Evolutionary conservation across 2,329 filamentous ascomycete genomes (phyloP).

Genomic region (Cladosporium sp.): DNA sequence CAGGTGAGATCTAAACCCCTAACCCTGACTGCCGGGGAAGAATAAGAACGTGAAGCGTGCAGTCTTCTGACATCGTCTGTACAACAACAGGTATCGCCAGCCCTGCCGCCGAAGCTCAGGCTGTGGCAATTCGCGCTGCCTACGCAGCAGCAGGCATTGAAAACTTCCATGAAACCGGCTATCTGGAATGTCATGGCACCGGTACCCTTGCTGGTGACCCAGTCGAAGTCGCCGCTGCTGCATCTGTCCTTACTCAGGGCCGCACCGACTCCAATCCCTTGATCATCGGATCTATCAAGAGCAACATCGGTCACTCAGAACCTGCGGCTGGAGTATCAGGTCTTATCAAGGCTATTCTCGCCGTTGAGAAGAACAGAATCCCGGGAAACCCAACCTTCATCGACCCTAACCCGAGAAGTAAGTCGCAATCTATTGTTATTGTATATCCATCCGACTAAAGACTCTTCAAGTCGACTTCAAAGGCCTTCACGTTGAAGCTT

Average conservation of each 20-base stretch:
- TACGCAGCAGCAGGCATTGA: conserved; percentile 37
- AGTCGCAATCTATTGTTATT: neutral
- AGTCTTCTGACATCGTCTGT: neutral
- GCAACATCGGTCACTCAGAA: conserved; percentile 24
- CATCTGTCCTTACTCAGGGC: conserved; percentile 4
- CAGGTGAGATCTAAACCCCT: neutral
- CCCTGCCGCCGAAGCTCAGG: conserved; percentile 39
- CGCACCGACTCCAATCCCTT: conserved; percentile 12
- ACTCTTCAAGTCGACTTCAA: neutral
- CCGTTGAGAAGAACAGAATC: conserved; percentile 27
- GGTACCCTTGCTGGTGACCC: conserved; percentile 27
- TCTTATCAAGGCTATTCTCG: conserved; percentile 31
- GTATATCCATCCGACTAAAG: neutral
- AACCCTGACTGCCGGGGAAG: neutral
- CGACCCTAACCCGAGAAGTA: neutral
- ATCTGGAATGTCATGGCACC: conserved; percentile 27
- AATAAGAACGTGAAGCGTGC: neutral
- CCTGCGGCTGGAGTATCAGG: conserved; percentile 24
- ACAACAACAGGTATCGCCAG: conserved; percentile 42
- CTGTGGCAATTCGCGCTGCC: conserved; percentile 33
- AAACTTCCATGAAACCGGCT: conserved; percentile 7
- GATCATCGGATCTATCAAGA: conserved; percentile 24
- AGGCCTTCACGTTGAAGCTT: neutral
- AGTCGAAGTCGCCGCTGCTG: conserved; percentile 25
- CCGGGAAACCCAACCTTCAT: neutral